Conservation (phyloP, 306 rosid species). For the Sphenostylis stenocarpa region DNA sequence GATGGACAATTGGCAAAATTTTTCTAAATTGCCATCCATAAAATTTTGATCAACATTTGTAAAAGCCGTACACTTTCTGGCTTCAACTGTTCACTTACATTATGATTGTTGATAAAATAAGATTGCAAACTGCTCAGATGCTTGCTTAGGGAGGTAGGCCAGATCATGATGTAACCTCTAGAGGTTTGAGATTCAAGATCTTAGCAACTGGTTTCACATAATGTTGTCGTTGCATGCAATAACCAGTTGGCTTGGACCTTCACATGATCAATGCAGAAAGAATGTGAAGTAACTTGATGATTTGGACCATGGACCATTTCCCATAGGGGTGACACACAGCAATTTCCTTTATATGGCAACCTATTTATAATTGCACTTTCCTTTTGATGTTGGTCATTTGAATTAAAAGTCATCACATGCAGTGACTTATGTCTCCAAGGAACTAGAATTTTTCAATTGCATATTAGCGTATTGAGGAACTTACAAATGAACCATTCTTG, state of each 20-base stretch:
- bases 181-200: conserved; percentile 26
- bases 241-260: conserved; percentile 28
- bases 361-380: conserved; percentile 13
- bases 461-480: conserved; percentile 25
- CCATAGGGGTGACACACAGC: neutral
- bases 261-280: conserved; percentile 6
- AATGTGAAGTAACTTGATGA: conserved; percentile 11
- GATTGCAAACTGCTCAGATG: conserved; percentile 10
- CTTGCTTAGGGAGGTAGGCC: conserved; percentile 27
- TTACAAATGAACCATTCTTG: conserved; percentile 23
- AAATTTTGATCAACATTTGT: neutral
- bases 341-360: conserved; percentile 31
- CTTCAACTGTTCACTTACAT: conserved; percentile 27
- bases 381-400: conserved; percentile 26
- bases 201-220: conserved; percentile 21
- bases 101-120: conserved; percentile 7
- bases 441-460: conserved; percentile 27
- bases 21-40: neutral
- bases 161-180: conserved; percentile 24
- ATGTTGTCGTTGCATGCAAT: conserved; percentile 7
- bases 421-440: conserved; percentile 6
- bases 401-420: conserved; percentile 12
- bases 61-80: conserved; percentile 9
- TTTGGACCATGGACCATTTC: conserved; percentile 21
- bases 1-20: neutral